Evolutionary conservation across 306 rosid species (phyloP), one percentile per base, ranked within the genome.

Genomic region (Cicer bijugum): DNA sequence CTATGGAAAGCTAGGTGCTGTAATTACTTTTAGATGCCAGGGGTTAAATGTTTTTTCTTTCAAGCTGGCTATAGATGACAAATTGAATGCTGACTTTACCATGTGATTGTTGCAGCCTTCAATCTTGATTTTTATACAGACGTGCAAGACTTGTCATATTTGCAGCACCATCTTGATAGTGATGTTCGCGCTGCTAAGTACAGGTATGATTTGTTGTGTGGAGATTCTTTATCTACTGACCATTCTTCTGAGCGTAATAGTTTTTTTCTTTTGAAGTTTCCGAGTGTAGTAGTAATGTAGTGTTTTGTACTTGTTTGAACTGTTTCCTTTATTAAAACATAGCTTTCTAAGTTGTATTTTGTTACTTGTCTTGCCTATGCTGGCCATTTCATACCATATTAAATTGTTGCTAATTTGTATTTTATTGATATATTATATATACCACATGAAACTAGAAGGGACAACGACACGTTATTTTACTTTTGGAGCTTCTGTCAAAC

Each of bases 71-170:
- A 51, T 17, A 45, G 47, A 38, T 72, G 64, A 47, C 59, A 20
- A 38, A 56, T 64, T 78, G 72, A 50, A 55, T 76, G 37, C 78
- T 85, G 76, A 76, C 71, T 43, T 82, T 56, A 6, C 35, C 28
- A 38, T 82, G 76, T 48, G 15, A 20, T 12, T 38, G 53, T 71
- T 87, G 84, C 91, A 94, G 98, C 86, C 72, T 91, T 91, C 83
- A 94, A 94, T 78, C 96, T 94, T 20, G 98, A 91, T 65, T 94
- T 89, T 84, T 94, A 85, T 61, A 94, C 98, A 9, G 98, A 94
- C 45, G 97, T 91, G 72, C 88, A 89, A 85, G 97, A 94, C 72
- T 87, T 94, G 75, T 89, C 94, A 60, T 89, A 91, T 83, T 82
- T 94, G 79, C 98, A 94, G 50, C 9, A 86, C 75, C 89, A 71